Percentiles rank a stretch among this genome's conserved stretches.
phyloP scores from a whole-genome alignment of 176 grass and related monocot genomes.

The Oryza meridionalis region DNA sequence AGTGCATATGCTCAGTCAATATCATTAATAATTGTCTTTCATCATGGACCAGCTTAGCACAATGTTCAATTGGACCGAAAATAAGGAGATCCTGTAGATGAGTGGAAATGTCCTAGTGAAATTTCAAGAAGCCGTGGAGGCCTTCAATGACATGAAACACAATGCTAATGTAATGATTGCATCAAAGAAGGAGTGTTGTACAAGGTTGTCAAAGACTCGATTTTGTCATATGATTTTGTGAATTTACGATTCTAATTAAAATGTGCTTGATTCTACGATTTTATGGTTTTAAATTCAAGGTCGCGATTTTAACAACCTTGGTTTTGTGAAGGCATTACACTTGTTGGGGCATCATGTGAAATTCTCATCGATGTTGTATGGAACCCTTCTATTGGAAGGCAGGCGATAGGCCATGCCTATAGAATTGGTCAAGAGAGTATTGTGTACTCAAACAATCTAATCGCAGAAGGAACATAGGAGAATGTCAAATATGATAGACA shows the following conservation, averaged over 20 bases:
- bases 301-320: too few species aligned
- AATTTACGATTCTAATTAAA: too few species aligned
- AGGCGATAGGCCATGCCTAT: constrained; percentile 77
- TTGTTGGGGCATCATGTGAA: constrained; percentile 77
- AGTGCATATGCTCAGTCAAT: constrained; percentile 79
- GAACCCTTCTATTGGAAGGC: constrained; percentile 79
- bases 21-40: constrained; percentile 55
- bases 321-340: constrained; percentile 63
- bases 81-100: constrained; percentile 66
- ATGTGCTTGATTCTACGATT: too few species aligned
- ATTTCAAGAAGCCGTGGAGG: constrained; percentile 43
- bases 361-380: constrained; percentile 88
- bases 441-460: constrained; percentile 80
- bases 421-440: constrained; percentile 77
- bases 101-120: constrained; percentile 45
- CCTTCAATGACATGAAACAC: constrained; percentile 69
- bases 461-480: constrained; percentile 69
- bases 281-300: too few species aligned
- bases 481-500: constrained; percentile 69
- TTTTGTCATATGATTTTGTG: too few species aligned
- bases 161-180: constrained; percentile 78
- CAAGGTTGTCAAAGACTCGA: too few species aligned
- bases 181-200: constrained; percentile 66
- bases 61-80: constrained; percentile 61
- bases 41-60: constrained; percentile 65